Conservation (phyloP, 2,329 filamentous ascomycete genomes). For the Paramyrothecium roridum region DNA sequence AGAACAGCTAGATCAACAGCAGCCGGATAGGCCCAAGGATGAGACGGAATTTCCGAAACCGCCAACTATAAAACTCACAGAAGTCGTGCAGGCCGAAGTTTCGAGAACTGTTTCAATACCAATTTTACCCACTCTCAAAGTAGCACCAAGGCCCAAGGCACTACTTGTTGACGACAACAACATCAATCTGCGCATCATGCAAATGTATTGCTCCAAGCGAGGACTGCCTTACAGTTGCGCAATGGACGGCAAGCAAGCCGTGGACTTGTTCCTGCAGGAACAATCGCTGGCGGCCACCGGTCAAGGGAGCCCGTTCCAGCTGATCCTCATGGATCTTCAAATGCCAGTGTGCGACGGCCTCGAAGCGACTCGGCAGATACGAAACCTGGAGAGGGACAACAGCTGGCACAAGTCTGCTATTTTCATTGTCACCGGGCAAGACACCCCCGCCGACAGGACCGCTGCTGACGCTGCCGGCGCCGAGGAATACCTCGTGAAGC, state of each 20-base stretch:
- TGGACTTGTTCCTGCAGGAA: slow-evolving; percentile 24
- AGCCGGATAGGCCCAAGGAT: background rate
- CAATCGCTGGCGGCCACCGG: slow-evolving; percentile 8
- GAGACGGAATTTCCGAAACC: background rate
- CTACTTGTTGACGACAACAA: slow-evolving; percentile 46
- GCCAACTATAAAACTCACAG: background rate
- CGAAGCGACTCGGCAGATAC: slow-evolving; percentile 20
- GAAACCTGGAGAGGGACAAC: slow-evolving; percentile 13
- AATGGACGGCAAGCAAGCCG: slow-evolving; percentile 39
- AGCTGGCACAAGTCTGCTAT: slow-evolving; percentile 11
- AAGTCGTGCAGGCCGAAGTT: background rate
- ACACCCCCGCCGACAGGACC: slow-evolving; percentile 14
- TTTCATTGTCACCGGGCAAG: slow-evolving; percentile 24
- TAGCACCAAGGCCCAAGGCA: slow-evolving; percentile 11
- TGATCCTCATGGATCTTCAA: slow-evolving; percentile 24
- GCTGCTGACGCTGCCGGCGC: slow-evolving; percentile 14
- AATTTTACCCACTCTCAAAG: background rate
- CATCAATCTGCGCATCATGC: slow-evolving; percentile 44
- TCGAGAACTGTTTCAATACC: background rate
- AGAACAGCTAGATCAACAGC: background rate
- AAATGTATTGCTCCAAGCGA: slow-evolving; percentile 42
- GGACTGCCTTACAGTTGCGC: slow-evolving; percentile 37
- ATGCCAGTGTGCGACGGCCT: slow-evolving; percentile 25
- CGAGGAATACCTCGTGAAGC: slow-evolving; percentile 20
- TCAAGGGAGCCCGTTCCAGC: slow-evolving; percentile 8